Percentiles rank a stretch among this genome's conserved stretches.
Evolutionary conservation across 305 asterid species (phyloP).

Genomic region (Solanum hybrid): DNA sequence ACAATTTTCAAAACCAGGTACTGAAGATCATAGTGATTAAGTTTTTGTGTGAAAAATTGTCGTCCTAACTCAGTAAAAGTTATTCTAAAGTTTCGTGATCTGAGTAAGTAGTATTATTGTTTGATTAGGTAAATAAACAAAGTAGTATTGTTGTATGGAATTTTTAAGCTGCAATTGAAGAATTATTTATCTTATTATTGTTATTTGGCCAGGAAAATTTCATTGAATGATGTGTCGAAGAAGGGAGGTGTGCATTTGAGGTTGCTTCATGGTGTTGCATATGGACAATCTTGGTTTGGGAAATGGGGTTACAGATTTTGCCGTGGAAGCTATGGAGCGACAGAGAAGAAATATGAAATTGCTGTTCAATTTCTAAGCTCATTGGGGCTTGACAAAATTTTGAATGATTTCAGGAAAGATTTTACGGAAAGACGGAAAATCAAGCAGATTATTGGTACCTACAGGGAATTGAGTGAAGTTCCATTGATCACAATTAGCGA

Average conservation of each 20-base stretch:
- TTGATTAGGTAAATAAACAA: background rate
- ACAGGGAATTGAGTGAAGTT: constrained; percentile 28
- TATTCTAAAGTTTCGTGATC: background rate
- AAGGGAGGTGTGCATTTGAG: constrained; percentile 34
- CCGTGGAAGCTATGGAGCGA: constrained; percentile 26
- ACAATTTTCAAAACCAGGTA: constrained; percentile 50
- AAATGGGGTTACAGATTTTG: constrained; percentile 58
- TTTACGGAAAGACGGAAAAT: constrained; percentile 18
- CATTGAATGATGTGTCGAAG: constrained; percentile 31
- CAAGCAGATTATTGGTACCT: constrained; percentile 25
- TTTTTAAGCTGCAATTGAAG: background rate
- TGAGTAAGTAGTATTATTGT: background rate
- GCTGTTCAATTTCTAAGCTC: constrained; percentile 38
- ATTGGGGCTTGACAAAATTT: constrained; percentile 30
- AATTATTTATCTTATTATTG: background rate
- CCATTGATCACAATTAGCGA: constrained; percentile 47
- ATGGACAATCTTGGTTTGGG: constrained; percentile 44
- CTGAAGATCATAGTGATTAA: background rate
- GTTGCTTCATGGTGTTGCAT: constrained; percentile 44
- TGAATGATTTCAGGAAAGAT: constrained; percentile 27
- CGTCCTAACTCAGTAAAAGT: background rate
- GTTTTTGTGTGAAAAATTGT: background rate
- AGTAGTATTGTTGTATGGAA: background rate
- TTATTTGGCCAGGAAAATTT: constrained; percentile 40
- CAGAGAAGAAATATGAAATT: constrained; percentile 25